Evolutionary conservation across 495 filamentous ascomycete species (phyloP), one percentile per base, ranked within the genome.

Genomic region (Aspergillus incahuasiensis): DNA sequence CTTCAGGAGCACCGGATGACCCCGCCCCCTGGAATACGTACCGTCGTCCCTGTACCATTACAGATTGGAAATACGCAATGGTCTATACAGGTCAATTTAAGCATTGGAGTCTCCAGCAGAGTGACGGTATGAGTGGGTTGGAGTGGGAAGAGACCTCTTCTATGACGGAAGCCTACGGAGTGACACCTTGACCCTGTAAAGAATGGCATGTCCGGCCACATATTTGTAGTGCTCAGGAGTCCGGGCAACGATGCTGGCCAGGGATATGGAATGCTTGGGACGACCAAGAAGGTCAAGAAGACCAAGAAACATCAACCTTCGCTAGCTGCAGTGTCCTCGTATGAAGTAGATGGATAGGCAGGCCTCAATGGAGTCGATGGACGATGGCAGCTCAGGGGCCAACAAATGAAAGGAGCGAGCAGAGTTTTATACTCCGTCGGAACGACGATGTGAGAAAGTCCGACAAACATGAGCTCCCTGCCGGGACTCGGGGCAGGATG

Each of bases 241-340:
- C 50, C 43, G 22, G 49, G 28, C 40, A 59, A 60, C 47, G 45
- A 58, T 62, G 54, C 39, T 60, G 56, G 48, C 56, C 16, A 65
- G 59, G 62, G 50, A 59, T 57, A 45, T 19, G 53, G 62, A 61
- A 64, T 64, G 58, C 48, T 28, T n/a, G n/a, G 53, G 22, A 35
- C 15, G 25, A 2, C 12, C 32, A 35, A 15, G 32, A 35, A 35
- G 32, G 12, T 25, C 19, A 19, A 11, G 18, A 7, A 2, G 41
- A 12, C n/a, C 51, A 45, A 42, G 39, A 45, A 24, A n/a, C 12
- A 30, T 16, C 46, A 25, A 24, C 48, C 19, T 50, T 50, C 34
- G 21, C 19, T 50, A 40, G 48, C 48, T 25, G 30, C 47, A 48
- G 32, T 20, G 12, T 35, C 4, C 13, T 35, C 32, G 32, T 35